Percentiles rank a stretch among this genome's conserved stretches.
These are phyloP conservation scores for Strobilomyces dryophilus DNA, from an alignment of 768 basidiomycete species.

Conservation along the genomic window DNA sequence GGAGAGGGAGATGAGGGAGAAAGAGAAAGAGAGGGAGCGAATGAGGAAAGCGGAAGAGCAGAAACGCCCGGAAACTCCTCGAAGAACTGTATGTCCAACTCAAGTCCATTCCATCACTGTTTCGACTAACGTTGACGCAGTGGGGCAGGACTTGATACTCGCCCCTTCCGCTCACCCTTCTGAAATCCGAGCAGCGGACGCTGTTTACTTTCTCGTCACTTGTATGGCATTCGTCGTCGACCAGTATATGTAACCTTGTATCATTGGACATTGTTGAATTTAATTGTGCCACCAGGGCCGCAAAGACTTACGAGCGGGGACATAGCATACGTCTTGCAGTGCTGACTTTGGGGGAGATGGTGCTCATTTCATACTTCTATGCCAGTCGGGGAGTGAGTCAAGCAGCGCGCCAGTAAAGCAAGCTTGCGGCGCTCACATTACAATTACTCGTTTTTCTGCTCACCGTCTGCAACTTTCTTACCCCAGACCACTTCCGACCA, in stretches of 20 bases:
- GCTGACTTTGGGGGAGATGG: background rate
- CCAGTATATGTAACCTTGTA: slow-evolving; percentile 2
- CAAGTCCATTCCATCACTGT: background rate
- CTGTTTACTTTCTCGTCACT: slow-evolving; percentile 7
- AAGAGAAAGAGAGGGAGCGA: background rate
- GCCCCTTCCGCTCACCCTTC: background rate
- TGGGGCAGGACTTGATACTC: background rate
- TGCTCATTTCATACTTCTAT: background rate
- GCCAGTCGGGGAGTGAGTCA: background rate
- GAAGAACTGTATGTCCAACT: slow-evolving; percentile 4
- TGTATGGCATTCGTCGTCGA: background rate
- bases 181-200: background rate
- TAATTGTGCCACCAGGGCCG: background rate
- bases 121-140: slow-evolving; percentile 5
- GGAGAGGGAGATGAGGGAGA: background rate
- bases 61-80: background rate
- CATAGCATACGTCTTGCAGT: background rate
- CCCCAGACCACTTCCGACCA: slow-evolving; percentile 55
- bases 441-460: slow-evolving; percentile 33
- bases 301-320: background rate
- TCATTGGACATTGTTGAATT: background rate
- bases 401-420: background rate
- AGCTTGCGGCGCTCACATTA: slow-evolving; percentile 29
- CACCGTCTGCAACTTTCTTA: slow-evolving; percentile 21
- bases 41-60: background rate